phyloP scores from a whole-genome alignment of 441 rosid genomes.

The Daphne laureola region DNA sequence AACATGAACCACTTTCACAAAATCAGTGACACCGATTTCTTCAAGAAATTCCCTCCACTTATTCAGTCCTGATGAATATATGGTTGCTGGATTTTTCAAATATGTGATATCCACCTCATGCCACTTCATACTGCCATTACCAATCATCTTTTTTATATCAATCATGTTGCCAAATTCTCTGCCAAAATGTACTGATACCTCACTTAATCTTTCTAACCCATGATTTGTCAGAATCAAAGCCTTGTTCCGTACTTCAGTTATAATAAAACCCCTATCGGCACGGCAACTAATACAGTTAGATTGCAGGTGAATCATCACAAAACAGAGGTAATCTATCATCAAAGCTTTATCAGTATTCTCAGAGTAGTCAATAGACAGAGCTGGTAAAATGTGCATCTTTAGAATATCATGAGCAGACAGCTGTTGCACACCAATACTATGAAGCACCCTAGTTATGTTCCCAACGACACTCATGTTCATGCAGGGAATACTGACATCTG shows the following conservation, averaged over 20 bases:
- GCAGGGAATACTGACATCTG: conserved; percentile 33
- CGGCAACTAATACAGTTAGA: conserved; percentile 65
- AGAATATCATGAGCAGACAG: conserved; percentile 89
- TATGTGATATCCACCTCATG: conserved; percentile 66
- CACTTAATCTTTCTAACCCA: conserved; percentile 53
- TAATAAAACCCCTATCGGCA: conserved; percentile 50
- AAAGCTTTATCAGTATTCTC: conserved; percentile 26
- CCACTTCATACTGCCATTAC: conserved; percentile 52
- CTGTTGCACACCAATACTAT: conserved; percentile 67
- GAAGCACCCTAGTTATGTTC: conserved; percentile 60
- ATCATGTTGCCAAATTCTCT: conserved; percentile 67
- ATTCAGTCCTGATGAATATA: conserved; percentile 33
- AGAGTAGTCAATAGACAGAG: conserved; percentile 35
- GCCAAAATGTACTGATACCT: conserved; percentile 70
- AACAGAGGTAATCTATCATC: conserved; percentile 77
- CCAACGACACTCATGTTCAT: conserved; percentile 25
- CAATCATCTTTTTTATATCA: conserved; percentile 46
- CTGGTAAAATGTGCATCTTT: conserved; percentile 70
- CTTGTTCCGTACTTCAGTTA: conserved; percentile 51
- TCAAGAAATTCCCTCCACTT: conserved; percentile 86
- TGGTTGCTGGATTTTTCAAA: conserved; percentile 68
- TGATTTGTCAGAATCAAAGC: conserved; percentile 70
- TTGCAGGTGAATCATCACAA: conserved; percentile 84
- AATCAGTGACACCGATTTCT: conserved; percentile 81
- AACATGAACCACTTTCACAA: conserved; percentile 69